These are phyloP conservation scores for Osmanthus fragrans DNA, from an alignment of 257 asterid genomes.

Conservation along the genomic window DNA sequence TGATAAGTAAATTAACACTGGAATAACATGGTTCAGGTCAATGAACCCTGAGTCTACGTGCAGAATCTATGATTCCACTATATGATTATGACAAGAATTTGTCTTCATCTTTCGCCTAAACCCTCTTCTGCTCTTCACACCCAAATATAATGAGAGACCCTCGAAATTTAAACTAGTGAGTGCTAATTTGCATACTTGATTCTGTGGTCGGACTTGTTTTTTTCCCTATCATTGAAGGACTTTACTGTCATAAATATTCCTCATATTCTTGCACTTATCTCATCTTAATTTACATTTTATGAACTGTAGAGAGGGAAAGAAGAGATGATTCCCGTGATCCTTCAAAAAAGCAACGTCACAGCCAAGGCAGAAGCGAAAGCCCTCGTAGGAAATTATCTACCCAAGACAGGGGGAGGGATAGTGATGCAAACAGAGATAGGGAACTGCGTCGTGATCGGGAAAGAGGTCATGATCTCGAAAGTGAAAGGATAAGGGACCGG, in stretches of 20 bases:
- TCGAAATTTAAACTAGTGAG: not conserved
- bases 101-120: not conserved
- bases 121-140: not conserved
- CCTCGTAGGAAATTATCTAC: conserved; percentile 58
- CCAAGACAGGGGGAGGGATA: conserved; percentile 54
- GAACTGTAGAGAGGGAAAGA: conserved; percentile 51
- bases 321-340: conserved; percentile 62
- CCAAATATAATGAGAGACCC: not conserved
- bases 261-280: not conserved
- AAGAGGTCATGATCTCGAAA: not conserved
- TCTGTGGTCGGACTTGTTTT: not conserved
- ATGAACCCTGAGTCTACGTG: not conserved
- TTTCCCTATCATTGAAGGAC: not conserved
- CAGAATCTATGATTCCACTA: not conserved
- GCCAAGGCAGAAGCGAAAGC: conserved; percentile 74
- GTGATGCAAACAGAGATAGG: not conserved
- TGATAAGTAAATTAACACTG: not conserved
- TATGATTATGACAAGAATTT: not conserved
- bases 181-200: not conserved
- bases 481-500: conserved; percentile 25
- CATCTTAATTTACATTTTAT: not conserved
- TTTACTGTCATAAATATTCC: not conserved
- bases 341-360: conserved; percentile 63
- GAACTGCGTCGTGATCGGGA: not conserved
- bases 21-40: not conserved